phyloP scores from a whole-genome alignment of 805 yeast species.

The Starmerella kuoi region DNA sequence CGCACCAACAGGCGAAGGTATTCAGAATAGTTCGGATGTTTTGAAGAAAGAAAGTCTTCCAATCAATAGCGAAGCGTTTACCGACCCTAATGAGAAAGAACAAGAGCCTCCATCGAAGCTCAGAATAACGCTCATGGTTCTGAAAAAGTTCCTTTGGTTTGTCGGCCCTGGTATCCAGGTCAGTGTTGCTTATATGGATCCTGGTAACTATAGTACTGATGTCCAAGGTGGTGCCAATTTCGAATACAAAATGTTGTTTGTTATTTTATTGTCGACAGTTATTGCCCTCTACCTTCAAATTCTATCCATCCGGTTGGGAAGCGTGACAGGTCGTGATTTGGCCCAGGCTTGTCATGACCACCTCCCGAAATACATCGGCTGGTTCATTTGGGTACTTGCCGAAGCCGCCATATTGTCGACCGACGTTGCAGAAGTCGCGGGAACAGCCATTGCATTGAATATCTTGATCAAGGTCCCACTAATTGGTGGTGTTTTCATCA shows the following conservation, averaged over 20 bases:
- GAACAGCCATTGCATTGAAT: constrained; percentile 89
- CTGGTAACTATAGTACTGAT: constrained; percentile 92
- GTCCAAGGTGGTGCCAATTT: constrained; percentile 89
- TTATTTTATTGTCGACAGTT: constrained; percentile 65
- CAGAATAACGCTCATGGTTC: neutral
- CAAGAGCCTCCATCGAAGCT: neutral
- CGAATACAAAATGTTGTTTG: constrained; percentile 64
- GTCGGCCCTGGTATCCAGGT: constrained; percentile 97
- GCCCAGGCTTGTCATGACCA: constrained; percentile 78
- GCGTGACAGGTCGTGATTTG: constrained; percentile 84
- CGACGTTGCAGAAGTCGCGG: constrained; percentile 93
- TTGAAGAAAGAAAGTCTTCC: too few relatives aligned
- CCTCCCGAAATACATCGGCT: constrained; percentile 42
- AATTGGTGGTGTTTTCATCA: constrained; percentile 68
- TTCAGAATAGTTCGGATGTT: too few relatives aligned
- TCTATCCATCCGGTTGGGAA: constrained; percentile 76
- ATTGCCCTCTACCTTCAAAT: constrained; percentile 81
- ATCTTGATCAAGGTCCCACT: constrained; percentile 72
- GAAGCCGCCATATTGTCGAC: constrained; percentile 90
- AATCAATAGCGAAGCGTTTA: too few relatives aligned
- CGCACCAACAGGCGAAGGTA: too few relatives aligned
- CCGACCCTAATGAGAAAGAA: neutral
- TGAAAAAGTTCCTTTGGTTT: constrained; percentile 44
- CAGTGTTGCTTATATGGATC: constrained; percentile 91
- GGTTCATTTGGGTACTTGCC: constrained; percentile 56